Conservation (phyloP, 106 monocot species). For the Dioscorea dumetorum region DNA sequence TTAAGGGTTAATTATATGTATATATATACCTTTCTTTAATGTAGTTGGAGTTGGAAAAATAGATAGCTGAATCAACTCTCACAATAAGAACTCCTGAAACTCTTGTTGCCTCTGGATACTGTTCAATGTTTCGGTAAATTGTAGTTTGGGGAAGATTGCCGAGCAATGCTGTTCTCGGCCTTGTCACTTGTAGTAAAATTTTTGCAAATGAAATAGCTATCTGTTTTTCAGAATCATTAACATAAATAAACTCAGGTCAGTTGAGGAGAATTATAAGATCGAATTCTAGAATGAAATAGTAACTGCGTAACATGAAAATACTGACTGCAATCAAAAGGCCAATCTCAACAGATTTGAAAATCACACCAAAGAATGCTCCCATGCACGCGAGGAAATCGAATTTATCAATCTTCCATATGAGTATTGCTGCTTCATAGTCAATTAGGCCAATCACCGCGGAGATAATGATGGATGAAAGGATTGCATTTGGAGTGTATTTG, state of each 20-base stretch:
- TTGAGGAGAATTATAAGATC: not conserved
- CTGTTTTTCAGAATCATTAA: constrained; percentile 12
- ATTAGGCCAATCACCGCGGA: constrained; percentile 67
- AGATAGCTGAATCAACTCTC: constrained; percentile 67
- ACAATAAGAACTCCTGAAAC: constrained; percentile 42
- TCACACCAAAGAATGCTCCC: constrained; percentile 88
- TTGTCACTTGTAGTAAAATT: constrained; percentile 59
- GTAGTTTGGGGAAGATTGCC: constrained; percentile 52
- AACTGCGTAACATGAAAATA: not conserved
- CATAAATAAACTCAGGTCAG: not conserved
- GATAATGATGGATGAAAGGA: constrained; percentile 76
- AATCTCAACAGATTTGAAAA: constrained; percentile 74
- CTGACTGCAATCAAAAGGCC: constrained; percentile 83
- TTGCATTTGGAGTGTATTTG: constrained; percentile 91
- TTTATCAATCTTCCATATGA: constrained; percentile 89
- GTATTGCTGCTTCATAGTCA: constrained; percentile 59
- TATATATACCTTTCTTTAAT: constrained; percentile 43
- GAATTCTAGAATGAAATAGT: not conserved
- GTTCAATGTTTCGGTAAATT: constrained; percentile 53
- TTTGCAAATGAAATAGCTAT: constrained; percentile 56
- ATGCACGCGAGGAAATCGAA: constrained; percentile 77
- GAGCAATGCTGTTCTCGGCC: constrained; percentile 49
- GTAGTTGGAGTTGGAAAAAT: constrained; percentile 64
- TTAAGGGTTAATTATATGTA: not conserved
- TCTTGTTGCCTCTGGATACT: constrained; percentile 48